phyloP scores from a whole-genome alignment of 345 rosid species.

The Moricandia moricandioides region DNA sequence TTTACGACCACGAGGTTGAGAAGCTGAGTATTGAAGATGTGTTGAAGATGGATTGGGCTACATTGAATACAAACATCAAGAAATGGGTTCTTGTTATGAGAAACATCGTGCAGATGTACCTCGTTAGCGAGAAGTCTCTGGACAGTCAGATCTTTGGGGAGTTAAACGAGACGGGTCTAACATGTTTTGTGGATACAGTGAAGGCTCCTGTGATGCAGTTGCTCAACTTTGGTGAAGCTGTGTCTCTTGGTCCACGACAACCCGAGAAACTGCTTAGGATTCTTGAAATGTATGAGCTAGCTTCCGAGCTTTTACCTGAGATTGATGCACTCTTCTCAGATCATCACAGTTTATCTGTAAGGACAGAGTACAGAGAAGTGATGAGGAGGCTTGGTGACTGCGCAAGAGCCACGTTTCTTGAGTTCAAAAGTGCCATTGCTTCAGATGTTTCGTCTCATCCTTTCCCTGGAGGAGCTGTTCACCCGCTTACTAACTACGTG shows the following conservation, averaged over 20 bases:
- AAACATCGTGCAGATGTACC: constrained; percentile 63
- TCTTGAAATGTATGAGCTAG: constrained; percentile 82
- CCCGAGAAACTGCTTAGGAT: constrained; percentile 72
- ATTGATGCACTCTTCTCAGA: constrained; percentile 52
- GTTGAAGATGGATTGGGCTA: constrained; percentile 74
- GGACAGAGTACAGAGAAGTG: constrained; percentile 58
- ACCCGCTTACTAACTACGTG: constrained; percentile 71
- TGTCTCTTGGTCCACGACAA: constrained; percentile 69
- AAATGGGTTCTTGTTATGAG: constrained; percentile 77
- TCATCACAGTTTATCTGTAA: constrained; percentile 49
- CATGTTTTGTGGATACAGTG: constrained; percentile 70
- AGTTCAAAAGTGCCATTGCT: constrained; percentile 70
- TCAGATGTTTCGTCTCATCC: constrained; percentile 53
- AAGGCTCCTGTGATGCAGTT: constrained; percentile 74
- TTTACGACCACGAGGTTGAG: constrained; percentile 69
- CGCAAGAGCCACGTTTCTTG: constrained; percentile 62
- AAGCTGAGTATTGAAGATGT: constrained; percentile 85
- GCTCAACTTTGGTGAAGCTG: constrained; percentile 80
- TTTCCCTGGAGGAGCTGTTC: constrained; percentile 71
- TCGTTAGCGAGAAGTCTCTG: constrained; percentile 71
- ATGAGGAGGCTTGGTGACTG: constrained; percentile 60
- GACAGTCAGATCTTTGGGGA: constrained; percentile 62
- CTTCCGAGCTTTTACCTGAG: constrained; percentile 63
- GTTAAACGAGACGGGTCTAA: constrained; percentile 17
- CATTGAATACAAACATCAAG: constrained; percentile 72